Conservation (phyloP, 768 basidiomycete genomes). For the Pisolithus albus region DNA sequence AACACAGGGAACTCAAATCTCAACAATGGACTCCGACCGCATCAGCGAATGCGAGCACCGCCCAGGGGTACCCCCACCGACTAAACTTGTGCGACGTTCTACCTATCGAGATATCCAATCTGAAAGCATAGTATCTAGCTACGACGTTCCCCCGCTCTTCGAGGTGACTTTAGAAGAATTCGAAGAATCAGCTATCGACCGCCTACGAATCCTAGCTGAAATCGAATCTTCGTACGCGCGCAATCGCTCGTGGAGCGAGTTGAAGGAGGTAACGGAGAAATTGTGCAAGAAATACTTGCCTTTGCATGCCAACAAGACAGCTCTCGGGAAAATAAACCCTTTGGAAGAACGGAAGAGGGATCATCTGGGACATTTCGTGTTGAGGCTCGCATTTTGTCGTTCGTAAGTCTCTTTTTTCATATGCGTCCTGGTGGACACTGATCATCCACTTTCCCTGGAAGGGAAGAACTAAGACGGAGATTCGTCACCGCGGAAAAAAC, state of each 20-base stretch:
- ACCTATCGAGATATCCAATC: neutral
- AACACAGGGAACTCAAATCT: conserved; percentile 9
- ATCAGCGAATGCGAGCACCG: neutral
- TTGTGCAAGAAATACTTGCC: conserved; percentile 76
- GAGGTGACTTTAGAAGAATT: conserved; percentile 96
- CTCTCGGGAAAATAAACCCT: conserved; percentile 39
- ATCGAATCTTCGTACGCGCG: conserved; percentile 86
- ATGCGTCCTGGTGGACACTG: neutral
- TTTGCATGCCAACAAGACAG: conserved; percentile 51
- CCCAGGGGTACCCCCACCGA: conserved; percentile 49
- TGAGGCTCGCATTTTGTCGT: conserved; percentile 91
- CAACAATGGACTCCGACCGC: neutral
- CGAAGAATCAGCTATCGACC: conserved; percentile 81
- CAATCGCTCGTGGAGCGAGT: conserved; percentile 75
- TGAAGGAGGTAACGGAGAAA: conserved; percentile 50
- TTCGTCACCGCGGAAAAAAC: conserved; percentile 87
- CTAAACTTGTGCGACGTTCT: conserved; percentile 67
- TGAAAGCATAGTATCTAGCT: conserved; percentile 41
- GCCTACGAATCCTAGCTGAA: conserved; percentile 82
- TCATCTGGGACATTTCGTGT: conserved; percentile 87
- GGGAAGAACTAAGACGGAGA: conserved; percentile 82
- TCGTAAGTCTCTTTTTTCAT: conserved; percentile 55
- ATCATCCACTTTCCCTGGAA: conserved; percentile 23
- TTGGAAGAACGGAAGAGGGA: conserved; percentile 66
- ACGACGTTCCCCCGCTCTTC: conserved; percentile 75